Percentiles rank a stretch among this genome's conserved stretches.
These are phyloP conservation scores for Pouteria glomerata DNA, from an alignment of 148 eudicot species.

Conservation along the genomic window DNA sequence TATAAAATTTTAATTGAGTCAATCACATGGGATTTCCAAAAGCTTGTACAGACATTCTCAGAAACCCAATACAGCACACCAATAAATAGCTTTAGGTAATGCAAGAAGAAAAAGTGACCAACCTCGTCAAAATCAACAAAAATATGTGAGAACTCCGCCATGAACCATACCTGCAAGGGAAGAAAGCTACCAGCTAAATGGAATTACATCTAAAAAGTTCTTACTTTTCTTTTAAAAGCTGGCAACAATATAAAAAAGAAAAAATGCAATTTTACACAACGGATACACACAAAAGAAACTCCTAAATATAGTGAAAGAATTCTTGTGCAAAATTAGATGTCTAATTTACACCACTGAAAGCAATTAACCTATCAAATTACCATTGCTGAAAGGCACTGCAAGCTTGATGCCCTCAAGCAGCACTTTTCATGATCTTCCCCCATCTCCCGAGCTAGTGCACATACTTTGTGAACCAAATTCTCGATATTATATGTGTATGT, in stretches of 20 bases:
- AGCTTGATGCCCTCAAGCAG: slow-evolving; percentile 70
- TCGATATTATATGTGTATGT: slow-evolving; percentile 70
- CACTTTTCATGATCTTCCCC: slow-evolving; percentile 51
- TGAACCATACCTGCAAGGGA: slow-evolving; percentile 83
- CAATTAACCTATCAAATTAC: too few species aligned
- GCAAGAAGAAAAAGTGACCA: too few species aligned
- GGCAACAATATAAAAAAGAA: background rate
- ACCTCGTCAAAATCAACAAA: slow-evolving; percentile 74
- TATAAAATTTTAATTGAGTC: background rate
- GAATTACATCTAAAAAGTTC: background rate
- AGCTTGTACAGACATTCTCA: background rate
- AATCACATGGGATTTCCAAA: background rate
- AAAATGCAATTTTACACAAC: background rate
- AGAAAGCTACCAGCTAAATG: slow-evolving; percentile 10
- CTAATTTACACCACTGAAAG: too few species aligned
- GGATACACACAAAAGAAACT: background rate
- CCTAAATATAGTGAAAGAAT: background rate
- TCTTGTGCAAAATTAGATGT: background rate
- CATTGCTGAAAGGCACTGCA: slow-evolving; percentile 94
- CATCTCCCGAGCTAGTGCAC: slow-evolving; percentile 52
- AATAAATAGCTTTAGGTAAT: background rate
- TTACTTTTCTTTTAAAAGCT: background rate
- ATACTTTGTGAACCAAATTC: slow-evolving; percentile 51
- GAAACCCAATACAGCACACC: too few species aligned
- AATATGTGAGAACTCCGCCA: slow-evolving; percentile 73